Percentiles rank a stretch among this genome's conserved stretches.
Evolutionary conservation across 352 stramenopile genomes (phyloP).

Genomic region (Phytopythium vexans): DNA sequence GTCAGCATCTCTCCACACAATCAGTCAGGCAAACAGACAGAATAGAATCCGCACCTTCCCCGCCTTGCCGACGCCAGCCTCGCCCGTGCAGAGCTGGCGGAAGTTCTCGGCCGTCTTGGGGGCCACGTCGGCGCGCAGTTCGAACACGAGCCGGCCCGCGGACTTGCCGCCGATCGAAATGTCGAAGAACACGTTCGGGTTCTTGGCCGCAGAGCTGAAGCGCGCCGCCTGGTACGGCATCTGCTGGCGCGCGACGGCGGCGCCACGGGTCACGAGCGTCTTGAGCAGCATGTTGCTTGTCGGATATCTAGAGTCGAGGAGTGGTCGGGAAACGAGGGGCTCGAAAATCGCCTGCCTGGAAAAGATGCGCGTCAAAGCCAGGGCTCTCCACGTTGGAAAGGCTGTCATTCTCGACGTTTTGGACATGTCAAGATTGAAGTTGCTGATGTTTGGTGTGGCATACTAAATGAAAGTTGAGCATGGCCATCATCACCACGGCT

Average conservation of each 20-base stretch:
- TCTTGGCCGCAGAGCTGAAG: constrained; percentile 67
- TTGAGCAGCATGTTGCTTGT: constrained; percentile 22
- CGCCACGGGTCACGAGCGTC: constrained; percentile 15
- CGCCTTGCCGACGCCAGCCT: constrained; percentile 88
- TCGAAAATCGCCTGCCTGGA: no score
- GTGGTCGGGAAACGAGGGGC: neutral
- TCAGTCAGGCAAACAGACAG: neutral
- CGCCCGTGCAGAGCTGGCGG: constrained; percentile 94
- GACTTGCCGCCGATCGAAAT: constrained; percentile 92
- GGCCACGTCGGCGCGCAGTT: constrained; percentile 94
- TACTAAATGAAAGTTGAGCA: no score
- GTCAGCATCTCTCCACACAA: neutral
- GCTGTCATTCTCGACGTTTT: no score
- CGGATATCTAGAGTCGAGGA: neutral
- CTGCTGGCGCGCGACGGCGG: constrained; percentile 15
- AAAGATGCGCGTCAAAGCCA: no score
- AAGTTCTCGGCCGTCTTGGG: constrained; percentile 99
- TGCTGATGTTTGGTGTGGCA: no score
- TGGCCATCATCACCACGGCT: no score
- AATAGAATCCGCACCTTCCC: constrained; percentile 31
- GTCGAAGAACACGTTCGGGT: constrained; percentile 97
- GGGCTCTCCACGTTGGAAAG: no score
- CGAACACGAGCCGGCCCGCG: constrained; percentile 81
- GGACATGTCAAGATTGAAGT: no score
- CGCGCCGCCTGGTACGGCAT: constrained; percentile 24